Conservation (phyloP, 139 green algal genomes). For the Zygnema cylindricum region DNA sequence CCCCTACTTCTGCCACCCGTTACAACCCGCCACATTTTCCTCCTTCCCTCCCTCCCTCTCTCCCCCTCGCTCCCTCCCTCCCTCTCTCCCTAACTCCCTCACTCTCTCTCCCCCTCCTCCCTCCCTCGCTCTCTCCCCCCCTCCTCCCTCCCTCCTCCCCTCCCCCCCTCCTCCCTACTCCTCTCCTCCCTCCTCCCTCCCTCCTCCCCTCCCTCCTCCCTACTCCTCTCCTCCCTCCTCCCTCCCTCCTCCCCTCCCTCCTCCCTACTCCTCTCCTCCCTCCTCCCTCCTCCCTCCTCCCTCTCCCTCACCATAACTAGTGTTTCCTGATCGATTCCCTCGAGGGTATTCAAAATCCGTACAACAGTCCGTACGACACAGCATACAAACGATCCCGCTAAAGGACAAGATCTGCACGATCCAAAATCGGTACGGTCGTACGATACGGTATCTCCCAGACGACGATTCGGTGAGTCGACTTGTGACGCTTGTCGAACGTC, state of each 20-base stretch:
- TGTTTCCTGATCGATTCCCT: too few species aligned
- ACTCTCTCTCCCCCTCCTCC: neutral
- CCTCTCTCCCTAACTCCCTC: neutral
- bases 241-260: neutral
- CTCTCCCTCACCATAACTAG: neutral
- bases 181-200: neutral
- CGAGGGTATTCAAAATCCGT: too few species aligned
- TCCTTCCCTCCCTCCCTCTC: neutral
- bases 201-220: neutral
- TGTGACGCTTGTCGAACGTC: too few species aligned
- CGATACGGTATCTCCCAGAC: too few species aligned
- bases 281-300: neutral
- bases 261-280: neutral
- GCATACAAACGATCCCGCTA: too few species aligned
- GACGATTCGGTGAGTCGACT: too few species aligned
- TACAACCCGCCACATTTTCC: neutral
- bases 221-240: neutral
- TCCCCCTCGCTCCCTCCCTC: neutral
- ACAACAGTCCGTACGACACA: too few species aligned
- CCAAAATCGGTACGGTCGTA: too few species aligned
- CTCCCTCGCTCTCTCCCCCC: neutral
- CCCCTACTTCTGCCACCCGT: too few species aligned
- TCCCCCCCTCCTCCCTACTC: neutral
- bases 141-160: neutral
- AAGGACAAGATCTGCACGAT: too few species aligned